Evolutionary conservation across 345 rosid species (phyloP), one percentile per base, ranked within the genome.

Genomic region (Eucalyptus tenuipes): DNA sequence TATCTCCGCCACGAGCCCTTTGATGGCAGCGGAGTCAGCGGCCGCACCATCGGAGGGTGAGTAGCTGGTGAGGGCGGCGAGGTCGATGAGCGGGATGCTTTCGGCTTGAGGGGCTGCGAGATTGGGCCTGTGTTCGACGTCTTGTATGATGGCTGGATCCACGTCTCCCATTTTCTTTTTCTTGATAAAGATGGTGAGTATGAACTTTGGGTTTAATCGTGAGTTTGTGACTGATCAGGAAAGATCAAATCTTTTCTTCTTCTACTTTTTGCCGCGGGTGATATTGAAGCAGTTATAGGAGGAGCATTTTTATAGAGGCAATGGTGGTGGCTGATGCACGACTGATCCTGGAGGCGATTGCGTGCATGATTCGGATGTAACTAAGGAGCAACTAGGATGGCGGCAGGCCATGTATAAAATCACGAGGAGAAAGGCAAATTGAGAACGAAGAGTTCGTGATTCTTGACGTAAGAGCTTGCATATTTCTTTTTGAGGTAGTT

Each of bases 1-100:
- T 15, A 94, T 88, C 20, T 92, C 88, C 9, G 52, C 61, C 44
- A 92, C 91, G 24, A 91, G 90, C 25, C 13, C 88, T 44, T 89
- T 89, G 13, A 87, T 50, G 27, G 85, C 79, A 7, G 29, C 49
- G 8, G 80, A 37, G 88, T 53, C 22, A 3, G 61, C 84, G 27
- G 79, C 87, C 29, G 87, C 80, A 15, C 44, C 44, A 7, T 68
- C 25, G 13, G 81, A 68, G 81, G 81, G 40, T 17, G 27, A 45
- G 87, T 64, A 48, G 22, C 86, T 7, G 42, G 40, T 64, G 82
- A 45, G 57, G 48, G 53, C 47, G 4, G 93, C 86, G 59, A 93
- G 92, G 88, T 93, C 92, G 49, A 93, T 88, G 37, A 90, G 13
- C 71, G 93, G 93, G 79, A 92, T 91, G 20, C 91, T 93, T 86